Base-by-base conservation (phyloP, 257 asterid species). In the Sherardia arvensis region DNA sequence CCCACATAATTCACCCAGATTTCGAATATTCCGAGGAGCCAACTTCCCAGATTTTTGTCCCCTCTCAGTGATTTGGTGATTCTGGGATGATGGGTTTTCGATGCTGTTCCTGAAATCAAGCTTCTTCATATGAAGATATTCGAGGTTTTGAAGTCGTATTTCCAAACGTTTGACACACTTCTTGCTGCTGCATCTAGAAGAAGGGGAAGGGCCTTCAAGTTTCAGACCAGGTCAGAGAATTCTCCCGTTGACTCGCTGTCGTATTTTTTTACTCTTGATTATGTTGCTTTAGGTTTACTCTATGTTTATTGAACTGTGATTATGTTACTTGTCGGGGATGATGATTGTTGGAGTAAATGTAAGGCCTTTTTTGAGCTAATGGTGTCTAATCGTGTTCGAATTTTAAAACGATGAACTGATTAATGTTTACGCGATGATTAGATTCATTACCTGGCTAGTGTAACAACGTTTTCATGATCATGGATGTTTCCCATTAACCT, bases 71-170 rank as follows among this genome's bases (percentile, higher is more conserved):
- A 54, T 59, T 15, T 49, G 75, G 72, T 47, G 73, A 68, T 68
- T 36, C 45, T 38, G 59, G 36, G 20, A 17, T 74, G 33, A 53
- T 66, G 53, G 15, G 20, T 17, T 28, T 10, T 61, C 25, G 45
- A 25, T 15, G 27, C 14, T 38, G 17, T 60, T 57, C 21, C 40
- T 63, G 61, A 26, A 73, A 54, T 38, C 23, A 10, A 22, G 65
- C 56, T 4, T 32, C 66, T 61, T n/a, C n/a, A n/a, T 60, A 69
- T 74, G 69, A 53, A 22, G 47, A 40, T 62, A 59, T 40, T 74
- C 63, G 32, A 22, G 47, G 23, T 62, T 51, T 53, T 28, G 29
- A 14, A n/a, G 45, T 62, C 17, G 36, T 33, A 8, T 23, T 61
- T 38, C 57, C 33, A 14, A n/a, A n/a, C n/a, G n/a, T n/a, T n/a